Base-by-base conservation (phyloP, 108 stramenopile species). In the Licmophora abbreviata region DNA sequence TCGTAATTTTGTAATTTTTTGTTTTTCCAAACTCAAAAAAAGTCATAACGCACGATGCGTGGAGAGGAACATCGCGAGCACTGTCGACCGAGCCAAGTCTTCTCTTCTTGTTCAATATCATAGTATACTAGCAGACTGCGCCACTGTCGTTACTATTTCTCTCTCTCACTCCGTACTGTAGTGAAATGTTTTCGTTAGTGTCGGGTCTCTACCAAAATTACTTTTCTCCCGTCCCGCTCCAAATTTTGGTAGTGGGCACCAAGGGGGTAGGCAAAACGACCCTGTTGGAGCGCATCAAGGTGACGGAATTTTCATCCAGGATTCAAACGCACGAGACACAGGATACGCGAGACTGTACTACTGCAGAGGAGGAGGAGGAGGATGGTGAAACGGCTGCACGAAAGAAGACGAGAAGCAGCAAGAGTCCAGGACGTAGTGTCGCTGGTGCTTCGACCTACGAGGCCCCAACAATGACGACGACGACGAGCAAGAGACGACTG, bases 211-310 rank as follows among this genome's bases (percentile, higher is more conserved):
- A 89, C 56, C 65, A 85, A 55, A 71, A 61, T 29, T 89, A 89
- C 60, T 69, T 89, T 52, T 80, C 77, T 29, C 79, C 83, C 3
- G 44, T 76, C 11, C 76, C 77, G 51, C 27, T 89, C n/a, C 82
- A 84, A 51, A 60, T 89, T 23, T 50, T 89, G 28, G 53, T 89
- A 0, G 64, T 89, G 28, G 88, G 88, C 12, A 43, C 76, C 9
- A 61, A 79, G 7, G 61, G 69, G 17, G 62, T 66, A 1, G 88
- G 88, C 34, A 88, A 75, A 58, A 85, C 83, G 11, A 55, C 88
- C 0, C 36, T 85, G 25, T 34, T 89, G 54, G 88, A 89, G 49
- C 75, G 88, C n/a, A 29, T 82, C 59, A 89, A 89, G 49, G 83
- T 83, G 3, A 89, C 88, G 17, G 61, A 82, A 45, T 57, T 80